Evolutionary conservation across 768 basidiomycete species (phyloP).

Genomic region (Russula lepida): DNA sequence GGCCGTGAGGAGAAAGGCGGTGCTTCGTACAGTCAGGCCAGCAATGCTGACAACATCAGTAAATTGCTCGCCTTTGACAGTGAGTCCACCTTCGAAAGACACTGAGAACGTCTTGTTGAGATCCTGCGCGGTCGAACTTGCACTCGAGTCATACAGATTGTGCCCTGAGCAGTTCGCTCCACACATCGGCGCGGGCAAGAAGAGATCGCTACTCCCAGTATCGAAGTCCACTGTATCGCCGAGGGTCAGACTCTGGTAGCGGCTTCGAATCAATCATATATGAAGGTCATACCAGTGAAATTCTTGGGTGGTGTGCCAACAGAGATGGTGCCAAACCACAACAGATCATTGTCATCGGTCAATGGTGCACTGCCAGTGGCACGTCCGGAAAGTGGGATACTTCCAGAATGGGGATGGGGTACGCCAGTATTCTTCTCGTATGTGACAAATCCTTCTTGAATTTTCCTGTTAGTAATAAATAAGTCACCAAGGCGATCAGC

Average conservation of each 20-base stretch:
- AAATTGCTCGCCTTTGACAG: slow-evolving; percentile 33
- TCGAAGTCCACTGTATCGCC: slow-evolving; percentile 33
- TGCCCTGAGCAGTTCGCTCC: slow-evolving; percentile 24
- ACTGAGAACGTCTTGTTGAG: slow-evolving; percentile 27
- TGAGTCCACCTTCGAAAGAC: slow-evolving; percentile 33
- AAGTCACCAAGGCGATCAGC: not conserved
- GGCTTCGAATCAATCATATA: not conserved
- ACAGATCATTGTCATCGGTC: not conserved
- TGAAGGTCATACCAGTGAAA: slow-evolving; percentile 4
- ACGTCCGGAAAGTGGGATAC: not conserved
- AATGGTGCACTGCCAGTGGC: not conserved
- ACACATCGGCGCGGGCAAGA: slow-evolving; percentile 31
- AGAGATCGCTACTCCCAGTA: slow-evolving; percentile 29
- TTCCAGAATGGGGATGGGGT: slow-evolving; percentile 1
- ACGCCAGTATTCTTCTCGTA: slow-evolving; percentile 17
- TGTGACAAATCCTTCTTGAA: slow-evolving; percentile 6
- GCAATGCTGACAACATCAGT: slow-evolving; percentile 37
- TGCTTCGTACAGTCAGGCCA: slow-evolving; percentile 22
- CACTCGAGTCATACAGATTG: not conserved
- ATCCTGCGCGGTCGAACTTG: slow-evolving; percentile 22
- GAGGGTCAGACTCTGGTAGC: not conserved
- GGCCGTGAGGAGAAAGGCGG: not conserved
- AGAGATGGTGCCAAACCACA: slow-evolving; percentile 20
- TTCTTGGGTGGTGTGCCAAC: slow-evolving; percentile 17
- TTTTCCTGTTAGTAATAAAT: slow-evolving; percentile 8